Conservation (phyloP, 768 basidiomycete species). For the Pleurotus platypus region DNA sequence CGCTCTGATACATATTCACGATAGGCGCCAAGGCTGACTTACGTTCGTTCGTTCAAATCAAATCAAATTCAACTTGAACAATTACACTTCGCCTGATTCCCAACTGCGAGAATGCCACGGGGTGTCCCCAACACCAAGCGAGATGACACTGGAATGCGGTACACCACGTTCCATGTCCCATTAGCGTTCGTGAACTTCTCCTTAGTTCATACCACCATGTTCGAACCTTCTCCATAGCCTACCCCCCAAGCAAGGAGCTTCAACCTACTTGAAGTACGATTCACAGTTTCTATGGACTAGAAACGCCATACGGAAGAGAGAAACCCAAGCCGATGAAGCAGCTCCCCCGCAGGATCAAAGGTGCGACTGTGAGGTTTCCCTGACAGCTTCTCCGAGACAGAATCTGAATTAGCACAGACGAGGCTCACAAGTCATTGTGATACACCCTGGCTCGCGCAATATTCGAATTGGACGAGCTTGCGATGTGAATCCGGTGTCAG, state of each 20-base stretch:
- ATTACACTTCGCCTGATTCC: not conserved
- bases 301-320: conserved; percentile 55
- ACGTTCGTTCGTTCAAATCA: not conserved
- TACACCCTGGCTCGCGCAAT: conserved; percentile 75
- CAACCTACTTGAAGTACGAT: conserved; percentile 77
- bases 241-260: conserved; percentile 78
- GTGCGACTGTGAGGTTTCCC: conserved; percentile 24
- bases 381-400: conserved; percentile 15
- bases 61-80: not conserved
- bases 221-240: conserved; percentile 35
- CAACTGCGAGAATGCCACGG: conserved; percentile 55
- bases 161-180: conserved; percentile 80
- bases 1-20: not conserved
- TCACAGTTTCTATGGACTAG: conserved; percentile 71
- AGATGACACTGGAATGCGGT: conserved; percentile 80
- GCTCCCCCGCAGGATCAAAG: conserved; percentile 40
- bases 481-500: conserved; percentile 65
- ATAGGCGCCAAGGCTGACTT: not conserved
- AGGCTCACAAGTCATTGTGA: conserved; percentile 74
- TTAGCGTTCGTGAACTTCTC: conserved; percentile 45
- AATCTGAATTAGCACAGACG: conserved; percentile 45
- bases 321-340: conserved; percentile 36
- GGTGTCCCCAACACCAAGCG: conserved; percentile 78
- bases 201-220: not conserved
- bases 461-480: conserved; percentile 74